Evolutionary conservation across 1,284 basidiomycete species (phyloP).

Genomic region (Megacollybia platyphylla): DNA sequence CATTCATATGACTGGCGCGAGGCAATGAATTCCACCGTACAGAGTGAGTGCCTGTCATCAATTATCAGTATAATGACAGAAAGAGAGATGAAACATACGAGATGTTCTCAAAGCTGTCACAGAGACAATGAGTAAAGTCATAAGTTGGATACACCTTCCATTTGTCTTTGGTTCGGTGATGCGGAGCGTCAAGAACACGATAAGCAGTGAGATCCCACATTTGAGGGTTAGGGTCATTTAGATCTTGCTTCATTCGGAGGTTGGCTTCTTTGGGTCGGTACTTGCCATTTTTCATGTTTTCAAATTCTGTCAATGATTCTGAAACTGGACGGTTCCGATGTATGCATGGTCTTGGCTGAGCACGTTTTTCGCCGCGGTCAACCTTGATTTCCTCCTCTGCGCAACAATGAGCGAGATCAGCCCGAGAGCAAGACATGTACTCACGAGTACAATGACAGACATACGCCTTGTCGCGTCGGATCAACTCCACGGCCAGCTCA

Average conservation of each 20-base stretch:
- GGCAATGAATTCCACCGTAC: slow-evolving; percentile 94
- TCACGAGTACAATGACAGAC: slow-evolving; percentile 91
- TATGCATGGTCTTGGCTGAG: slow-evolving; percentile 75
- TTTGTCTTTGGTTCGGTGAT: slow-evolving; percentile 87
- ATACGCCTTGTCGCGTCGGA: slow-evolving; percentile 87
- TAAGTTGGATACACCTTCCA: slow-evolving; percentile 98
- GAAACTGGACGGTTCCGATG: slow-evolving; percentile 77
- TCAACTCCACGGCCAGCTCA: slow-evolving; percentile 85
- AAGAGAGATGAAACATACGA: slow-evolving; percentile 48
- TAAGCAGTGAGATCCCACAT: slow-evolving; percentile 99
- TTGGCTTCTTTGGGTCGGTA: slow-evolving; percentile 88
- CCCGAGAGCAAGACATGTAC: slow-evolving; percentile 16
- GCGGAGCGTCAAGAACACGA: slow-evolving; percentile 81
- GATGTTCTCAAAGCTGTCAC: slow-evolving; percentile 98
- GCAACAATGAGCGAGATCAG: slow-evolving; percentile 5
- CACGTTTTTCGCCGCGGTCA: slow-evolving; percentile 76
- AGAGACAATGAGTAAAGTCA: slow-evolving; percentile 97
- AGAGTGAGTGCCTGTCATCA: slow-evolving; percentile 78
- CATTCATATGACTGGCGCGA: slow-evolving; percentile 98
- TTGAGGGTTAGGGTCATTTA: slow-evolving; percentile 89
- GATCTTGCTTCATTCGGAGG: slow-evolving; percentile 96
- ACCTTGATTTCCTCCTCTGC: slow-evolving; percentile 85
- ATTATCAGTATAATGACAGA: not conserved
- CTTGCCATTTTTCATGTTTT: slow-evolving; percentile 86
- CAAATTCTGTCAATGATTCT: slow-evolving; percentile 83